Percentiles rank a stretch among this genome's conserved stretches.
phyloP scores from a whole-genome alignment of 2,329 filamentous ascomycete species.

The Monosporascus sp. region DNA sequence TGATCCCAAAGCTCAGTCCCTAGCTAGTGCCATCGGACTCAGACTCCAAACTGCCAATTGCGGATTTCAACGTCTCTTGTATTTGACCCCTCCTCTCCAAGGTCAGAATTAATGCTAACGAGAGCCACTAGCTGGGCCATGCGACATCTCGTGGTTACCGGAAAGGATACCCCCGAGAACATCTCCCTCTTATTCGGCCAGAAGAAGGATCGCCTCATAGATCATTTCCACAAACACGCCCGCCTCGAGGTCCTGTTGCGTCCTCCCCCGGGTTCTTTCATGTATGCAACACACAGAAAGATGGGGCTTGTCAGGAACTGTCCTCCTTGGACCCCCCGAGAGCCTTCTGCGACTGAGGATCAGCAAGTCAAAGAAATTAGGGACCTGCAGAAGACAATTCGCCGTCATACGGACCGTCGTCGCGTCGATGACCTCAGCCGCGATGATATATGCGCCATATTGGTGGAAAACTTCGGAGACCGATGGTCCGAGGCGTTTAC shows the following conservation, averaged over 20 bases:
- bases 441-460: slow-evolving; percentile 2
- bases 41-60: not conserved
- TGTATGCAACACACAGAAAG: not conserved
- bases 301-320: slow-evolving; percentile 1
- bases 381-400: slow-evolving; percentile 5
- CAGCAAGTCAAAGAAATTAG: slow-evolving; percentile 1
- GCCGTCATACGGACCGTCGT: slow-evolving; percentile 1
- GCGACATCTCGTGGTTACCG: slow-evolving; percentile 4
- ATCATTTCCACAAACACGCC: not conserved
- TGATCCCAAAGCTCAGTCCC: slow-evolving; percentile 4
- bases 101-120: not conserved
- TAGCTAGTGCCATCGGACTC: slow-evolving; percentile 5
- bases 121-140: not conserved
- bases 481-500: not conserved
- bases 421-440: not conserved
- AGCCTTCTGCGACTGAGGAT: slow-evolving; percentile 2
- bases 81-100: not conserved
- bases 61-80: not conserved
- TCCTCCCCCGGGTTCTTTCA: slow-evolving; percentile 2
- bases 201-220: too few relatives aligned
- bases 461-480: slow-evolving; percentile 1
- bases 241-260: slow-evolving; percentile 3
- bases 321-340: slow-evolving; percentile 5
- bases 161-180: slow-evolving; percentile 8
- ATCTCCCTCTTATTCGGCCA: slow-evolving; percentile 16